Percentiles rank a stretch among this genome's conserved stretches.
Conservation (phyloP, 179 eudicot genomes). For the Carnegiea gigantea region DNA sequence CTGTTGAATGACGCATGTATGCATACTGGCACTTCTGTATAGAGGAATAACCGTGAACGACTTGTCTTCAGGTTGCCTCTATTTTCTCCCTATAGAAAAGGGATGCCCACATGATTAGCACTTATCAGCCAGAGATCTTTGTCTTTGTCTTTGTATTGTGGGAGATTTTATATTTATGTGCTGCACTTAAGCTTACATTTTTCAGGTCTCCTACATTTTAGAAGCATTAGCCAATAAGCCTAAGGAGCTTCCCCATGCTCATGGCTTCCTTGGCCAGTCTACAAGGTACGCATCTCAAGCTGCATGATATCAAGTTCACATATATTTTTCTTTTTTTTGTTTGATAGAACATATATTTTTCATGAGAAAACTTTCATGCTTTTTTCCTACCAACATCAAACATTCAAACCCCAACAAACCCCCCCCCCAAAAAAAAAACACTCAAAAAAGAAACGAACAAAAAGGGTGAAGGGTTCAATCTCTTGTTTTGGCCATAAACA, state of each 20-base stretch:
- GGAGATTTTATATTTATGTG: neutral
- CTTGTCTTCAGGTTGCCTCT: no score
- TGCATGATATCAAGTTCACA: neutral
- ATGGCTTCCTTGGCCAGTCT: neutral
- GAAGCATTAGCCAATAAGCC: neutral
- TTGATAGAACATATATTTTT: no score
- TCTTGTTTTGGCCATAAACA: neutral
- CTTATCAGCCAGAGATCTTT: neutral
- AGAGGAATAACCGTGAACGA: no score
- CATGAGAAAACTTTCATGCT: neutral
- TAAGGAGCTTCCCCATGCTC: neutral
- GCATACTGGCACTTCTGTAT: no score
- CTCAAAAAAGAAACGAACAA: neutral
- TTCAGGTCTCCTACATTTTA: neutral
- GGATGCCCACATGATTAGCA: neutral
- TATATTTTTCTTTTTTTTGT: no score
- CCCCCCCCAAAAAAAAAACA: no score
- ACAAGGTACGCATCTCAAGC: constrained; percentile 3
- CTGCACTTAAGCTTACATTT: neutral
- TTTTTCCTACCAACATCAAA: neutral
- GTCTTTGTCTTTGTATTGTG: neutral
- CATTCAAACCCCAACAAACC: no score
- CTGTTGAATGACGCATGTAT: no score
- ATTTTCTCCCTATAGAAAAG: no score
- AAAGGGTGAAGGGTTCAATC: neutral